phyloP scores from a whole-genome alignment of 257 asterid genomes.

The Mitragyna speciosa region DNA sequence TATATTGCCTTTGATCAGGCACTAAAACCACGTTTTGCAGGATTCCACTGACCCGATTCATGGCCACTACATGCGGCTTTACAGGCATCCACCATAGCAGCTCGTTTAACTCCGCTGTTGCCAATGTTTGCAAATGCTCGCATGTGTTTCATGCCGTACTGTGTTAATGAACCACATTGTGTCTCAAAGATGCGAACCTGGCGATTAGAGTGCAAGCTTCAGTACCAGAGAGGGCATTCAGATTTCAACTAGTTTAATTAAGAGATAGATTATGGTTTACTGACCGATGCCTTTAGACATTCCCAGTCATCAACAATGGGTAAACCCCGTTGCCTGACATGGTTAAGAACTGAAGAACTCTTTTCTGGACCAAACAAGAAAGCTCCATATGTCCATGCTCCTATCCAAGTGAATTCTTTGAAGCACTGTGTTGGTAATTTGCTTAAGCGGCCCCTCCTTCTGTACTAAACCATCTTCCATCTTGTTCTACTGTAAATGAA shows the following conservation, averaged over 20 bases:
- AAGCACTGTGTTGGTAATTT: conserved; percentile 45
- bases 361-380: conserved; percentile 62
- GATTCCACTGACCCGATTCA: conserved; percentile 26
- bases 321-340: conserved; percentile 38
- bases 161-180: conserved; percentile 69
- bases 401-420: conserved; percentile 67
- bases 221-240: neutral
- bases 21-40: conserved; percentile 42
- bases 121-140: conserved; percentile 84
- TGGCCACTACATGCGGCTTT: conserved; percentile 49
- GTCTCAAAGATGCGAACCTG: conserved; percentile 68
- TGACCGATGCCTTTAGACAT: conserved; percentile 53
- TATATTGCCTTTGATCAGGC: conserved; percentile 29
- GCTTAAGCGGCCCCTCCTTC: conserved; percentile 48
- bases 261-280: neutral
- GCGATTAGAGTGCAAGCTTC: neutral
- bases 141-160: conserved; percentile 91
- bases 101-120: conserved; percentile 40
- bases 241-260: no score
- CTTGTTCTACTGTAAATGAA: conserved; percentile 46
- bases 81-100: conserved; percentile 61
- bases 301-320: conserved; percentile 91
- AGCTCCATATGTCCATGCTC: conserved; percentile 50
- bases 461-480: conserved; percentile 31
- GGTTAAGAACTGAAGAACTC: conserved; percentile 43